Conservation (phyloP, 1,139 yeast genomes). For the Taphrina confusa region DNA sequence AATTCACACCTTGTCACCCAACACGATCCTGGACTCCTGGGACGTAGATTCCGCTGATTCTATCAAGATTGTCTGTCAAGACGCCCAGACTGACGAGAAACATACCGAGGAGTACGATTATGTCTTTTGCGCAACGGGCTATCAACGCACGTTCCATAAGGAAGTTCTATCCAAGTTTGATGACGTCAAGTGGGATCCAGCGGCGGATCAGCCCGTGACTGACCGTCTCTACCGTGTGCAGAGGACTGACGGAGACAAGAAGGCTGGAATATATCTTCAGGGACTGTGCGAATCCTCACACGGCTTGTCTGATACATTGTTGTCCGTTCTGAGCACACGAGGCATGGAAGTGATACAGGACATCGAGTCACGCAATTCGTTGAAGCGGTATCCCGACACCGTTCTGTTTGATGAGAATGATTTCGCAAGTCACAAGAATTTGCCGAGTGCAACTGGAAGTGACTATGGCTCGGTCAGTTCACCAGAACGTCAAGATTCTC, state of each 20-base stretch:
- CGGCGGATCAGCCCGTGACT: conserved; percentile 30
- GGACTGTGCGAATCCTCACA: conserved; percentile 41
- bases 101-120: conserved; percentile 36
- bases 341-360: conserved; percentile 40
- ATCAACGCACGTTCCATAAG: conserved; percentile 33
- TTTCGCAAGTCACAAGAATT: not conserved
- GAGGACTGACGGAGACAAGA: conserved; percentile 28
- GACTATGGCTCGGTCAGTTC: conserved; percentile 11
- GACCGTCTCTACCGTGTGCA: conserved; percentile 38
- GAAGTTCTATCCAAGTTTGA: conserved; percentile 33
- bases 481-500: not conserved
- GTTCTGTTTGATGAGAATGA: not conserved
- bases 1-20: conserved; percentile 18
- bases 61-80: conserved; percentile 11
- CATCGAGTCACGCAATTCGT: conserved; percentile 11
- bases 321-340: conserved; percentile 41
- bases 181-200: conserved; percentile 19
- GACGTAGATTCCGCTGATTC: conserved; percentile 1
- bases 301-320: conserved; percentile 41
- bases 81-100: not conserved
- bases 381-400: not conserved
- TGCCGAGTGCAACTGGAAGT: conserved; percentile 10
- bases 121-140: conserved; percentile 42
- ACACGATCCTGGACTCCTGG: conserved; percentile 10
- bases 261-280: conserved; percentile 41